Base-by-base conservation (phyloP, 2,329 filamentous ascomycete genomes). In the Colletotrichum lindemuthianum region DNA sequence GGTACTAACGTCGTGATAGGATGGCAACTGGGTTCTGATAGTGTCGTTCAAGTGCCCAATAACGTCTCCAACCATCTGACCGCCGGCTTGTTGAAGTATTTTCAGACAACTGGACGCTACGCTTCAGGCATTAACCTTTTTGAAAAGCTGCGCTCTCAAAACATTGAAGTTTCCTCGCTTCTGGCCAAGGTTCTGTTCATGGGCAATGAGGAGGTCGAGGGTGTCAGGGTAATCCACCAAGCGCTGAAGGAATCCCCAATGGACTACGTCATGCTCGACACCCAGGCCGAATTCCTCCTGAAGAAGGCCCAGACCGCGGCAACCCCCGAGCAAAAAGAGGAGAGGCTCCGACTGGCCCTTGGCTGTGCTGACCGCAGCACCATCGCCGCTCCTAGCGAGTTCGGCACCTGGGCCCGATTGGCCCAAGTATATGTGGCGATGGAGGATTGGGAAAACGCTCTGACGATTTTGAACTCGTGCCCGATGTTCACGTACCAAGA, bases 401-500 rank as follows among this genome's bases (percentile, higher is more conserved):
- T 99, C 73, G 92, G 92, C 58, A 98, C 96, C 1, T 99, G 96
- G 96, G 95, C 96, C 61, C 86, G 94, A 61, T 79, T 99, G 68
- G 94, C 94, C 2, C 93, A 98, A 75, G 91, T 98, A 37, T 99
- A 99, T 71, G 92, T 98, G 59, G 88, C 90, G 53, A 88, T 97
- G 79, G 96, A 99, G 75, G 92, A 97, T 74, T 99, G 96, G 93
- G 96, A 98, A 74, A 88, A 98, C 70, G 96, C 96, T 1, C 85
- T 99, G 32, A 89, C 97, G 6, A 98, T 96, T 4, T 85, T 99
- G 56, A 99, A 99, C 79, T 99, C 96, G 15, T 99, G 96, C 77
- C 96, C 96, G 8, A 99, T 99, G 96, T 99, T 99, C 77, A 99
- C 96, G 7, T 98, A 99, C 77, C 96, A 98, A 78, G 96, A 99